phyloP scores from a whole-genome alignment of 768 basidiomycete genomes.

The Holtermanniella nyarrowii region DNA sequence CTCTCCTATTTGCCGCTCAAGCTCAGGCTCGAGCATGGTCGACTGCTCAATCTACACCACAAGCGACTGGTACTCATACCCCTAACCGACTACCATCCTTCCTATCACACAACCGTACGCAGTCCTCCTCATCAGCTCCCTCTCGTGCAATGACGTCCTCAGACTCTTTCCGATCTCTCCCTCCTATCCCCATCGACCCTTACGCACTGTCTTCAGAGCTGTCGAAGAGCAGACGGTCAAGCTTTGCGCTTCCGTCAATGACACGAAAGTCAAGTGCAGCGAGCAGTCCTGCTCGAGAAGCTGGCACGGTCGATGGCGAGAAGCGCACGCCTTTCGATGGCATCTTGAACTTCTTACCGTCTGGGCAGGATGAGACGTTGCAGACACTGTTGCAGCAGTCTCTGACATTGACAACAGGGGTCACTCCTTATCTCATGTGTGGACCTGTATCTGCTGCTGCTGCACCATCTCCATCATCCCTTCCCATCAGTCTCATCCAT shows the following conservation, averaged over 20 bases:
- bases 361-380: conserved; percentile 6
- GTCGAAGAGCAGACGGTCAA: neutral
- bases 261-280: neutral
- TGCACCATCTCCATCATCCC: no score
- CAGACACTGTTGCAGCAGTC: conserved; percentile 26
- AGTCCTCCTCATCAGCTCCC: neutral
- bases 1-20: conserved; percentile 4
- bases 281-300: neutral
- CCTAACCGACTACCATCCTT: neutral
- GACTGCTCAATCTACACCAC: neutral
- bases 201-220: neutral
- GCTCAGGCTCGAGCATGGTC: neutral
- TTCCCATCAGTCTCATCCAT: conserved; percentile 15
- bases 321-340: conserved; percentile 13
- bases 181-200: neutral
- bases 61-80: neutral
- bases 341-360: conserved; percentile 22
- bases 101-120: neutral
- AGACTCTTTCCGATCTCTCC: neutral
- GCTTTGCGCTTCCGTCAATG: neutral
- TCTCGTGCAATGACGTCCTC: neutral
- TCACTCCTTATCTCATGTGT: conserved; percentile 12
- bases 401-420: conserved; percentile 18
- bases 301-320: no score
- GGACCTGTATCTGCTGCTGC: neutral